Conservation (phyloP, 1,139 yeast species). For the Suhomyces atakaporum region DNA sequence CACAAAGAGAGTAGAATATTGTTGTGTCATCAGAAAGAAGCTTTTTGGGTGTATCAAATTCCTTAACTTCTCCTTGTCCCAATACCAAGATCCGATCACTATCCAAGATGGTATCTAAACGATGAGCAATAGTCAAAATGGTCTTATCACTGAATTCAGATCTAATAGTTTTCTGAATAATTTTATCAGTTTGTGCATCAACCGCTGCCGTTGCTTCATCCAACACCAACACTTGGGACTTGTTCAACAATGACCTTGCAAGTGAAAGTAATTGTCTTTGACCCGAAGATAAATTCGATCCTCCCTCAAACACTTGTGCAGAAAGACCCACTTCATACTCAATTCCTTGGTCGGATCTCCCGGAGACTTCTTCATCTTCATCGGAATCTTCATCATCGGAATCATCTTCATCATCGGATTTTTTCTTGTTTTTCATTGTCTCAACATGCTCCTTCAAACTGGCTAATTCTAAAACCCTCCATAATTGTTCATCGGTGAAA, state of each 20-base stretch:
- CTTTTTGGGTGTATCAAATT: conserved; percentile 33
- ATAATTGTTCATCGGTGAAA: conserved; percentile 27
- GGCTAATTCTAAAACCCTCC: conserved; percentile 32
- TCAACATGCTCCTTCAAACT: conserved; percentile 31
- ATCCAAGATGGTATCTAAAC: conserved; percentile 39
- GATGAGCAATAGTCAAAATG: conserved; percentile 40
- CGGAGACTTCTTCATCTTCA: conserved; percentile 14
- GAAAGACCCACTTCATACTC: conserved; percentile 19
- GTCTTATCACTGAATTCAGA: conserved; percentile 35
- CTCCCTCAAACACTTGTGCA: conserved; percentile 33
- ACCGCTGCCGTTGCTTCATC: conserved; percentile 45
- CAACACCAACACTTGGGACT: conserved; percentile 34
- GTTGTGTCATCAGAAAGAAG: conserved; percentile 27
- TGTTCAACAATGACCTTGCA: conserved; percentile 38
- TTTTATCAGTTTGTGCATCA: conserved; percentile 39
- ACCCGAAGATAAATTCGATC: conserved; percentile 39
- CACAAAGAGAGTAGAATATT: conserved; percentile 35
- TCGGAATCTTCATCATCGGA: conserved; percentile 15
- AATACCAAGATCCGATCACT: conserved; percentile 37
- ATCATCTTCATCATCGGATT: conserved; percentile 20
- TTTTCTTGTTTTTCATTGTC: conserved; percentile 22
- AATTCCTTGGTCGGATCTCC: conserved; percentile 10
- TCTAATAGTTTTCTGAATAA: conserved; percentile 37
- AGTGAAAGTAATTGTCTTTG: conserved; percentile 41
- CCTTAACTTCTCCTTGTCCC: conserved; percentile 34